These are phyloP conservation scores for Aspergillus eucalypticola DNA, from an alignment of 2,329 filamentous ascomycete genomes.

Conservation along the genomic window DNA sequence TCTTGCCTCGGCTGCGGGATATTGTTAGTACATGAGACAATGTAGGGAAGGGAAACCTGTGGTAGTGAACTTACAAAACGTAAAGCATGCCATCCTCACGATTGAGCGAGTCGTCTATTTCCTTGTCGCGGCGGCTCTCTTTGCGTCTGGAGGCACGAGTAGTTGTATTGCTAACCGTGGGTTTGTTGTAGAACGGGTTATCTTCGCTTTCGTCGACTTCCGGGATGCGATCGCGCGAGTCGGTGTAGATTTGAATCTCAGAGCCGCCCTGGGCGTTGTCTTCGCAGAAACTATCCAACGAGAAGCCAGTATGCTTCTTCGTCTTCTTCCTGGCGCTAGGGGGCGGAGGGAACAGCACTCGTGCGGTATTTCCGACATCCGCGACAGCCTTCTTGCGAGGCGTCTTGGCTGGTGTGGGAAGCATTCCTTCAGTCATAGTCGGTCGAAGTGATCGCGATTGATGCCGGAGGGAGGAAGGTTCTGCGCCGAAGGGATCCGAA, in stretches of 20 bases:
- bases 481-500: constrained; percentile 27
- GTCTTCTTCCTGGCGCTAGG: constrained; percentile 48
- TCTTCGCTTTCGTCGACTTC: constrained; percentile 52
- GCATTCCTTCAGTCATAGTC: constrained; percentile 47
- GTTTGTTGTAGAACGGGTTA: constrained; percentile 57
- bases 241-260: constrained; percentile 62
- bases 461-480: constrained; percentile 24
- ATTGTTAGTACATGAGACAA: constrained; percentile 27
- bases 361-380: constrained; percentile 51
- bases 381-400: constrained; percentile 56
- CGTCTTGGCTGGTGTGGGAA: constrained; percentile 64
- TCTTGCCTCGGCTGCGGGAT: constrained; percentile 58
- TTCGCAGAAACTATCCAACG: constrained; percentile 46
- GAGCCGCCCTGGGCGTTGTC: constrained; percentile 33
- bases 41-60: constrained; percentile 3
- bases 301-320: constrained; percentile 48
- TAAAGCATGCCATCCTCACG: constrained; percentile 62
- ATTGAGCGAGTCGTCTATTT: constrained; percentile 53
- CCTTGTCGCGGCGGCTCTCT: constrained; percentile 32
- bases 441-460: constrained; percentile 26
- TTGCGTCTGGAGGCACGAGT: constrained; percentile 37
- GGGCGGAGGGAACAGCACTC: constrained; percentile 55
- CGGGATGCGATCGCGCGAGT: constrained; percentile 62
- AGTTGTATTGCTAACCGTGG: constrained; percentile 32
- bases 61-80: constrained; percentile 60